These are phyloP conservation scores for Russula dissimulans DNA, from an alignment of 768 basidiomycete genomes.

Conservation along the genomic window DNA sequence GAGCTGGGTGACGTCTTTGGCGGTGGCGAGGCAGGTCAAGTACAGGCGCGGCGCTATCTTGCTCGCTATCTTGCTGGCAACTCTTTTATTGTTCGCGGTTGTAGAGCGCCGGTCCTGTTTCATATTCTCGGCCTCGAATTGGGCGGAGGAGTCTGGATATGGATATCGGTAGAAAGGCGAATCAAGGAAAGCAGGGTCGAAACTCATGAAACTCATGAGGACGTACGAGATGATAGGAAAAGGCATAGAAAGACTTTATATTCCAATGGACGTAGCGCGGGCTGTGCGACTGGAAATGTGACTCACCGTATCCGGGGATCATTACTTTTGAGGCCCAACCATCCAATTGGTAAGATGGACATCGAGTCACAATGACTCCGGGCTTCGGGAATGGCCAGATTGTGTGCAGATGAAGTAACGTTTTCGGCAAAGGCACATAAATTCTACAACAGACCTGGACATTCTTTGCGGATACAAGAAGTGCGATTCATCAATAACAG, in stretches of 20 bases:
- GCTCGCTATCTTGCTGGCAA: slow-evolving; percentile 29
- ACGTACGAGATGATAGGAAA: too few relatives aligned
- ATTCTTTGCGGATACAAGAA: too few relatives aligned
- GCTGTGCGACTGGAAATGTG: neutral
- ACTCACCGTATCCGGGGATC: neutral
- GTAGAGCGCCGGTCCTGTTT: neutral
- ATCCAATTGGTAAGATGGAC: neutral
- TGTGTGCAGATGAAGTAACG: too few relatives aligned
- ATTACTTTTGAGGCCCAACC: too few relatives aligned
- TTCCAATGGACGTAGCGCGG: too few relatives aligned
- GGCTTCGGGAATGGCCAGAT: neutral
- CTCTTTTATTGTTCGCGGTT: slow-evolving; percentile 6
- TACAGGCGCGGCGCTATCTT: slow-evolving; percentile 44
- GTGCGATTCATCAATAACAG: too few relatives aligned
- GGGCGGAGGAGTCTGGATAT: neutral
- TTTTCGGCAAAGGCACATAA: too few relatives aligned
- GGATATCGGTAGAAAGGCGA: neutral
- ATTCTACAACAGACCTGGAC: too few relatives aligned
- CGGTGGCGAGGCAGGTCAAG: slow-evolving; percentile 53
- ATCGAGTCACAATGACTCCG: neutral
- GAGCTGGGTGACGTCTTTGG: slow-evolving; percentile 41
- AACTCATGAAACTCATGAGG: neutral
- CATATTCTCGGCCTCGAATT: neutral
- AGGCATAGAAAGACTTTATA: too few relatives aligned
- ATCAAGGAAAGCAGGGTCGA: neutral